Percentiles rank a stretch among this genome's conserved stretches.
These are phyloP conservation scores for Spongispora temasekensis DNA, from an alignment of 1,284 basidiomycete species.

Conservation along the genomic window DNA sequence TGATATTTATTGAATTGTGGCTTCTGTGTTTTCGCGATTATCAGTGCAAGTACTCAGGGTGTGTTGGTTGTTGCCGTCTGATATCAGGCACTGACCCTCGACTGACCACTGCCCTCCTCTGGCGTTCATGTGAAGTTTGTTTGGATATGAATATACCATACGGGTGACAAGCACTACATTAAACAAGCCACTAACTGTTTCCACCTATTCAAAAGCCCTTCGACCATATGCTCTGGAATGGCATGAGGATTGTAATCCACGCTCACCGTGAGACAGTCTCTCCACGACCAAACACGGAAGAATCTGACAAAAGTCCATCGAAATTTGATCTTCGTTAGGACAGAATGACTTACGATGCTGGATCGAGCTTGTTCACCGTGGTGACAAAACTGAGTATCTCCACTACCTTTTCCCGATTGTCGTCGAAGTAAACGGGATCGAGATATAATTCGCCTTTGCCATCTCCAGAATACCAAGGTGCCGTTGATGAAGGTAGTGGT, in stretches of 20 bases:
- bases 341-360: neutral
- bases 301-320: neutral
- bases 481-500: neutral
- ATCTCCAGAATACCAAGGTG: neutral
- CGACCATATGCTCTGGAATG: neutral
- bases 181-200: neutral
- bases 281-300: slow-evolving; percentile 2
- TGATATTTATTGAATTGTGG: too few relatives aligned
- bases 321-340: neutral
- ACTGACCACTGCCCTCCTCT: too few relatives aligned
- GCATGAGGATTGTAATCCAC: neutral
- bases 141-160: too few relatives aligned
- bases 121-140: too few relatives aligned
- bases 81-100: too few relatives aligned
- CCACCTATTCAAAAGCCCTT: slow-evolving; percentile 1
- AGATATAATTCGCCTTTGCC: neutral
- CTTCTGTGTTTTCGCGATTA: too few relatives aligned
- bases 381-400: neutral
- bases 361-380: neutral
- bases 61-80: too few relatives aligned
- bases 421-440: neutral
- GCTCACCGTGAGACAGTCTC: neutral
- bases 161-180: too few relatives aligned
- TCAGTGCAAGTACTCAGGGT: too few relatives aligned
- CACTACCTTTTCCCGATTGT: neutral